Conservation (phyloP, 352 stramenopile genomes). For the Globisporangium camurandrum region DNA sequence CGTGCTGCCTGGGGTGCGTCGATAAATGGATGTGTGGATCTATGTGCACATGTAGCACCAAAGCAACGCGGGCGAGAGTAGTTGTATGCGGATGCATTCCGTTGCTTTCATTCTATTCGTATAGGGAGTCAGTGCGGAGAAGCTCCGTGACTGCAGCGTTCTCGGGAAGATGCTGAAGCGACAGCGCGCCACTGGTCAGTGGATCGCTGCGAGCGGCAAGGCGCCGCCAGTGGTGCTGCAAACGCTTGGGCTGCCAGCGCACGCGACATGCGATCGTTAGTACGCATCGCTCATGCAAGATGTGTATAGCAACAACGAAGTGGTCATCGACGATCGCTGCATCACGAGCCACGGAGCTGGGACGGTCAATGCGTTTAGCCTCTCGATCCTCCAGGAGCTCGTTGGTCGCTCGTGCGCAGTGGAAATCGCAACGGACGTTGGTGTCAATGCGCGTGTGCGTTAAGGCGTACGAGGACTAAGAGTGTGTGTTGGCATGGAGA, state of each 20-base stretch:
- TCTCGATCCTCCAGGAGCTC: slow-evolving; percentile 52
- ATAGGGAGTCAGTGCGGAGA: slow-evolving; percentile 34
- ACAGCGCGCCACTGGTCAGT: slow-evolving; percentile 41
- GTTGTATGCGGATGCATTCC: no score
- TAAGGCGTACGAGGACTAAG: no score
- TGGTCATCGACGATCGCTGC: slow-evolving; percentile 49
- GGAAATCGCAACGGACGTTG: slow-evolving; percentile 34
- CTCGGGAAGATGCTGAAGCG: slow-evolving; percentile 55
- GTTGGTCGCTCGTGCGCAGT: slow-evolving; percentile 31
- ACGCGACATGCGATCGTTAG: slow-evolving; percentile 41
- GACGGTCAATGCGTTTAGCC: slow-evolving; percentile 35
- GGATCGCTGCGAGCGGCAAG: slow-evolving; percentile 41
- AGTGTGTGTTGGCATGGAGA: no score
- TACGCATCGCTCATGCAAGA: slow-evolving; percentile 34
- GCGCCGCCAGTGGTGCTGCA: slow-evolving; percentile 41
- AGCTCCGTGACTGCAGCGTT: slow-evolving; percentile 46
- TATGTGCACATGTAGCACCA: no score
- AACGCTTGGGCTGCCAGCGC: slow-evolving; percentile 25
- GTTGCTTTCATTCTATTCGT: background rate
- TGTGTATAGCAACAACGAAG: slow-evolving; percentile 36
- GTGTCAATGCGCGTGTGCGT: no score
- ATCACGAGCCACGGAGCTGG: slow-evolving; percentile 56
- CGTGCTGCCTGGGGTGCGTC: no score
- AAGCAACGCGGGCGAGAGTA: no score
- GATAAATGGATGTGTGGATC: no score